These are phyloP conservation scores for Hibiscus trionum DNA, from an alignment of 345 rosid genomes.

Conservation along the genomic window DNA sequence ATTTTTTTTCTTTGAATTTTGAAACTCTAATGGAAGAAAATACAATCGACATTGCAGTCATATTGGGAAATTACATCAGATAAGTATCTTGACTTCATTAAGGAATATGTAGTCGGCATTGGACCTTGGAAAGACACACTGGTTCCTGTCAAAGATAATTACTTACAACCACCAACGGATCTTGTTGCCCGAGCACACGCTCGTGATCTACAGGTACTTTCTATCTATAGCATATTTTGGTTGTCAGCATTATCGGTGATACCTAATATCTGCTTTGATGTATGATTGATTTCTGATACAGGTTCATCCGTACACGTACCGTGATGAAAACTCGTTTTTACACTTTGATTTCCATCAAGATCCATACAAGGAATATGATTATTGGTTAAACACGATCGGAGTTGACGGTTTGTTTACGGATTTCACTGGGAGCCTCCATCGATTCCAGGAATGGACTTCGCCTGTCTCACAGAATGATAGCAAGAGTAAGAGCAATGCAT, in stretches of 20 bases:
- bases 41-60: slow-evolving; percentile 42
- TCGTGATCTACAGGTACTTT: slow-evolving; percentile 62
- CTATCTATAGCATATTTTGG: not conserved
- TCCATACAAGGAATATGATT: slow-evolving; percentile 57
- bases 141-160: slow-evolving; percentile 56
- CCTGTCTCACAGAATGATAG: slow-evolving; percentile 26
- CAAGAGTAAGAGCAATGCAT: slow-evolving; percentile 12
- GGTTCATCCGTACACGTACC: slow-evolving; percentile 92
- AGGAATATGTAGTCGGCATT: slow-evolving; percentile 73
- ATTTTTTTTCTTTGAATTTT: not conserved
- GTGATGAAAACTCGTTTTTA: slow-evolving; percentile 55
- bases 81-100: slow-evolving; percentile 56
- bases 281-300: slow-evolving; percentile 15
- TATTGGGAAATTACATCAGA: slow-evolving; percentile 83
- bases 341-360: slow-evolving; percentile 68
- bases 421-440: slow-evolving; percentile 75
- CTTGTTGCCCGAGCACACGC: slow-evolving; percentile 84
- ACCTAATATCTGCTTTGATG: not conserved
- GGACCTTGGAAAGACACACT: slow-evolving; percentile 99
- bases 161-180: slow-evolving; percentile 65
- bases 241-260: not conserved
- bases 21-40: not conserved
- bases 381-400: slow-evolving; percentile 71
- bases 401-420: slow-evolving; percentile 92
- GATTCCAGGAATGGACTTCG: slow-evolving; percentile 52